These are phyloP conservation scores for Ophiostoma himal-ulmi DNA, from an alignment of 2,329 filamentous ascomycete species.

Conservation along the genomic window DNA sequence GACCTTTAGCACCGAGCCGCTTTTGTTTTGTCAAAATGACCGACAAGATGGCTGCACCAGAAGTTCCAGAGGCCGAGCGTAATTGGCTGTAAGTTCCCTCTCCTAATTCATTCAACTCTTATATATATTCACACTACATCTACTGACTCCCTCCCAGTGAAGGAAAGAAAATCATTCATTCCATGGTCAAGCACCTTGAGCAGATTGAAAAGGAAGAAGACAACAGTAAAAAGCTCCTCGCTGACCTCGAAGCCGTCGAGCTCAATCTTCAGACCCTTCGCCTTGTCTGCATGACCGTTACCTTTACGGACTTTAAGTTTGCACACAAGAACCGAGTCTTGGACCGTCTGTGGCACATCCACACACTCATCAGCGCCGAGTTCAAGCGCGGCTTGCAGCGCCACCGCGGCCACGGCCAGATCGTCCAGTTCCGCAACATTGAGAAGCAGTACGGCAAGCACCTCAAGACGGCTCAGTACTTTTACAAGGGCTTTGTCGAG, in stretches of 20 bases:
- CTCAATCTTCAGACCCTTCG: constrained; percentile 45
- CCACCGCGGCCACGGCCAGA: constrained; percentile 46
- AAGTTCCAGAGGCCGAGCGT: constrained; percentile 23
- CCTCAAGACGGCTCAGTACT: constrained; percentile 79
- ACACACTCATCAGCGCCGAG: constrained; percentile 69
- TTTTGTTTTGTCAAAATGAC: background rate
- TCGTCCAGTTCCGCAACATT: constrained; percentile 66
- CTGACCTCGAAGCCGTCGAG: constrained; percentile 26
- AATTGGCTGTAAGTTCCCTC: constrained; percentile 24
- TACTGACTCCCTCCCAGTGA: constrained; percentile 23
- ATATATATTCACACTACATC: background rate
- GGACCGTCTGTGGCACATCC: constrained; percentile 68
- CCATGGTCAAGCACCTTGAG: constrained; percentile 26
- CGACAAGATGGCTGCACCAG: constrained; percentile 6
- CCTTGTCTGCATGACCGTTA: constrained; percentile 62
- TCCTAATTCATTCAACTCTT: background rate
- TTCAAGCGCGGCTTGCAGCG: constrained; percentile 65
- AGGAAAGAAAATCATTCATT: constrained; percentile 25
- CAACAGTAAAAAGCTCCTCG: constrained; percentile 25
- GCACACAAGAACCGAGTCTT: constrained; percentile 61
- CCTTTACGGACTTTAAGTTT: constrained; percentile 66
- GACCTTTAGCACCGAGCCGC: constrained; percentile 11
- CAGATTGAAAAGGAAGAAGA: constrained; percentile 27
- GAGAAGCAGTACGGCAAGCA: constrained; percentile 78
- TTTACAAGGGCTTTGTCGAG: constrained; percentile 82